A percentile compares a stretch with the other conserved stretches of the same genome.
Conservation (phyloP, 805 yeast species). For the Metschnikowia arizonensis region DNA sequence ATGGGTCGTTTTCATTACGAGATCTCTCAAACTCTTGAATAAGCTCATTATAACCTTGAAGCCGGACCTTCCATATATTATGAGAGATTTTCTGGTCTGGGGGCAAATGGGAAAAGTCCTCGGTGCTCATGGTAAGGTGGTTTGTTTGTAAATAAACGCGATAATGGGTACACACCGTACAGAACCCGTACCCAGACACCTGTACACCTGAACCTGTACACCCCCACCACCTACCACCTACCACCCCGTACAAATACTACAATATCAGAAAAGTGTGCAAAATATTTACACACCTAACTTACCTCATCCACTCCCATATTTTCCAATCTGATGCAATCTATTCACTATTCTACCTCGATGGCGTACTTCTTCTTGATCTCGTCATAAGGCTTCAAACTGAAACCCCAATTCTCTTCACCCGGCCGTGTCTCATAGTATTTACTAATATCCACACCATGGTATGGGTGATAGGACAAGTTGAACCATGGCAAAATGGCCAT, state of each 20-base stretch:
- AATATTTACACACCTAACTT: too few relatives aligned
- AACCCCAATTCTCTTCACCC: constrained; percentile 59
- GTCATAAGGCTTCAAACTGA: constrained; percentile 47
- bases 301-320: too few relatives aligned
- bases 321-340: constrained; percentile 1
- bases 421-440: constrained; percentile 45
- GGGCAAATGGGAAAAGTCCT: constrained; percentile 59
- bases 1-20: constrained; percentile 50
- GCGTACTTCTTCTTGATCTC: constrained; percentile 38
- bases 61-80: constrained; percentile 76
- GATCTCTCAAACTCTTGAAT: constrained; percentile 49
- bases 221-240: too few relatives aligned
- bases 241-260: background rate
- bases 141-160: constrained; percentile 13
- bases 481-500: constrained; percentile 74
- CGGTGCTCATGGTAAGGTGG: constrained; percentile 31
- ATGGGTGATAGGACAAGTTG: constrained; percentile 74
- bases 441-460: constrained; percentile 68
- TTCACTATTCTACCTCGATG: constrained; percentile 15
- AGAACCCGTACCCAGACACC: too few relatives aligned
- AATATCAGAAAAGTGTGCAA: too few relatives aligned
- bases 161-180: constrained; percentile 1
- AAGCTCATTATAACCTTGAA: constrained; percentile 71
- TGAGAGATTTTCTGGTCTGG: constrained; percentile 55
- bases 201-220: background rate